These are phyloP conservation scores for Geosmithia flava DNA, from an alignment of 2,329 filamentous ascomycete genomes.

Conservation along the genomic window DNA sequence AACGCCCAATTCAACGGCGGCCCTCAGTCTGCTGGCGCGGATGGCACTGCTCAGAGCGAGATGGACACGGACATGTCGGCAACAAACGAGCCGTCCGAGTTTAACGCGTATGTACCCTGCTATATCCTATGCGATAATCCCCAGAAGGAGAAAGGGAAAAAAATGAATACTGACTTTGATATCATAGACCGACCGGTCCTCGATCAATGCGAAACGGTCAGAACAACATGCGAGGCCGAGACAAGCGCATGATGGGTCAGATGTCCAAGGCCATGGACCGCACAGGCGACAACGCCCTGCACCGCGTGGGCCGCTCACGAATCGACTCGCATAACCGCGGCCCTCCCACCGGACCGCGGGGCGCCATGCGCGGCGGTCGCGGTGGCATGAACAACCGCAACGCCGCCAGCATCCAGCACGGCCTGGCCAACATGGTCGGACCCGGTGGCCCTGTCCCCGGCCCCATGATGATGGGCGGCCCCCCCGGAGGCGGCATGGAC, in stretches of 20 bases:
- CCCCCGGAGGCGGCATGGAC: conserved; percentile 34
- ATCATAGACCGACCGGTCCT: conserved; percentile 72
- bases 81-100: conserved; percentile 26
- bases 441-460: conserved; percentile 16
- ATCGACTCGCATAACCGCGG: conserved; percentile 69
- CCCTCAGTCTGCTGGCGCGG: conserved; percentile 13
- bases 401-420: conserved; percentile 34
- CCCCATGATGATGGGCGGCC: conserved; percentile 34
- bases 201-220: conserved; percentile 81
- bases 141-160: neutral
- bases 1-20: conserved; percentile 49
- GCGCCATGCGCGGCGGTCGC: conserved; percentile 29
- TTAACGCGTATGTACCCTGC: conserved; percentile 43
- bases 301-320: conserved; percentile 69
- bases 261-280: conserved; percentile 76
- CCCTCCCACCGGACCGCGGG: conserved; percentile 59
- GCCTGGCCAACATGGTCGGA: conserved; percentile 18
- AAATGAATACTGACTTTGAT: conserved; percentile 22
- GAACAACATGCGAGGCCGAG: conserved; percentile 40
- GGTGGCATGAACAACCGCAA: conserved; percentile 29
- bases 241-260: conserved; percentile 77
- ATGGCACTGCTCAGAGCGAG: conserved; percentile 21
- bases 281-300: conserved; percentile 59
- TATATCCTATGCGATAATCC: neutral
- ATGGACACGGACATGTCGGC: conserved; percentile 67